phyloP scores from a whole-genome alignment of 2,329 filamentous ascomycete species.

The Diaporthe humulicola region DNA sequence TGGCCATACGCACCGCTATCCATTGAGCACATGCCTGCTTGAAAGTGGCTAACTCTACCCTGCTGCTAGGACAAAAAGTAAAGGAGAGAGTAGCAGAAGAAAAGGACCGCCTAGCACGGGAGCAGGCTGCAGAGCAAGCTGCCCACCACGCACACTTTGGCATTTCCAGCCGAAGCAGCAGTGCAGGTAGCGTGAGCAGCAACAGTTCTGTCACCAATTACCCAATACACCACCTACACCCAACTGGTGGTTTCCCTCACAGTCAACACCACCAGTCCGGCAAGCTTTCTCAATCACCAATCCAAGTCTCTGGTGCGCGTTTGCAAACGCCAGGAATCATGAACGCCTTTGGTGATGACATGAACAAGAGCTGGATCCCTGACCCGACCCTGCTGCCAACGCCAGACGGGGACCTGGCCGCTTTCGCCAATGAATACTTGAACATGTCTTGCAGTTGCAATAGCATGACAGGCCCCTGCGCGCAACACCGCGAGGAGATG shows the following conservation, averaged over 20 bases:
- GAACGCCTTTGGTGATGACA: conserved; percentile 16
- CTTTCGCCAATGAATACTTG: conserved; percentile 18
- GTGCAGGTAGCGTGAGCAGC: conserved; percentile 21
- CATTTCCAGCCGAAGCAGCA: conserved; percentile 14
- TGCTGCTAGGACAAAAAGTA: conserved; percentile 5
- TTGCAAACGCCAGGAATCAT: conserved; percentile 11
- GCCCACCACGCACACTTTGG: conserved; percentile 15
- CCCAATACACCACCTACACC: conserved; percentile 8
- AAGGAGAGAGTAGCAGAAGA: conserved; percentile 22
- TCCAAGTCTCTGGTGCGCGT: background rate
- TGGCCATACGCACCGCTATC: background rate
- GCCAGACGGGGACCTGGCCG: conserved; percentile 16
- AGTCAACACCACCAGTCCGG: conserved; percentile 3
- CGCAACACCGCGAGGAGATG: conserved; percentile 24
- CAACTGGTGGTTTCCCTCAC: background rate
- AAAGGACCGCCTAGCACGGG: conserved; percentile 19
- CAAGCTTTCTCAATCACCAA: conserved; percentile 5
- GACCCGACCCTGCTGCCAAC: conserved; percentile 27
- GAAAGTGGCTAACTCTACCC: background rate
- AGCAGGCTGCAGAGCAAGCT: conserved; percentile 20
- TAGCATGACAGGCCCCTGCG: conserved; percentile 27
- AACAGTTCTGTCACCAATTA: conserved; percentile 24
- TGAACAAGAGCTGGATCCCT: conserved; percentile 17
- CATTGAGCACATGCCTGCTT: background rate
- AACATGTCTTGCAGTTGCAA: conserved; percentile 29